Evolutionary conservation across 306 rosid species (phyloP), one percentile per base, ranked within the genome.

Genomic region (Sechiopsis laciniata): DNA sequence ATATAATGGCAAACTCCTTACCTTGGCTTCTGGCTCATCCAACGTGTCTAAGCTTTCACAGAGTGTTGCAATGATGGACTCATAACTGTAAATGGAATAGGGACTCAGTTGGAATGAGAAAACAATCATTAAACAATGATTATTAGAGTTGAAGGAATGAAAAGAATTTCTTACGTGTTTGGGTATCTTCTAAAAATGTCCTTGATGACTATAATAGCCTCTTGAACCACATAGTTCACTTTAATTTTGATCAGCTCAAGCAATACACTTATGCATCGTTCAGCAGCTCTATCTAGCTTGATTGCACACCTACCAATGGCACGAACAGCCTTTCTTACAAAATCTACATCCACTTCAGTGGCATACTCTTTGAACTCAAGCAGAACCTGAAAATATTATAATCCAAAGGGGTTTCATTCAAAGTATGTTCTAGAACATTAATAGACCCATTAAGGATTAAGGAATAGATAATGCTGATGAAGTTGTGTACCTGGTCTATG

Each of bases 11-110:
- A 76, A 75, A 80, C 53, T 37, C 56, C 37, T 65, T 83, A 94
- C 99, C 97, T 95, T 95, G 77, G 99, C 99, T 85, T 95, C 99
- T 0, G 99, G 99, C 83, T 95, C 99, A 75, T 95, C 99, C 82
- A 95, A 81, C 66, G 97, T 95, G 78, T 95, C 99, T 37, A 95
- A 87, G 86, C 95, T 95, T 85, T 95, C 99, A 29, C 99, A 95
- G 42, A 95, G 91, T 32, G 99, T 95, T 59, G 99, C 99, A 87
- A 95, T 95, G 77, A 95, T 95, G 81, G 99, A 95, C 83, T 95
- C 99, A 3, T 95, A 95, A 69, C 99, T 94, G 85, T 57, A 77
- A 76, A 45, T 45, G 56, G 64, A 72, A 63, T 10, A 74, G 57
- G 45, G 40, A 60, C 66, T 81, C 69, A 78, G 55, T 77, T 68